Evolutionary conservation across 2,329 filamentous ascomycete genomes (phyloP), one percentile per base, ranked within the genome.

Genomic region (Colletotrichum tofieldiae): DNA sequence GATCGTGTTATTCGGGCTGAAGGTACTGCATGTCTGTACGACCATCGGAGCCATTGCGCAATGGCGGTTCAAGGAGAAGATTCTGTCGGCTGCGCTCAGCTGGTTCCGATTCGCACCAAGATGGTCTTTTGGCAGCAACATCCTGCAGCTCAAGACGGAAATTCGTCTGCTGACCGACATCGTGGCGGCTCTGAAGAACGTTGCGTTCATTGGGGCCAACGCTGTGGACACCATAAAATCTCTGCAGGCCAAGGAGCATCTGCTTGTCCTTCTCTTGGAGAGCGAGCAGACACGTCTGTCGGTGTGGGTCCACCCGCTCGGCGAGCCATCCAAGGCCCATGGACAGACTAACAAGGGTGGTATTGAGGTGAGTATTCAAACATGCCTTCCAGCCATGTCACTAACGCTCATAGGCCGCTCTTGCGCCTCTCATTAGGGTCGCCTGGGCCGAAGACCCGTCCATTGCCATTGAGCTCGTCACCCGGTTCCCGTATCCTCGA

Each of bases 111-210:
- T 92, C 75, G 86, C 94, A 7, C 94, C 95, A 18, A 90, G 91
- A 75, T 99, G 96, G 96, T 97, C 96, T 0, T 98, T 96, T 82
- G 96, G 96, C 68, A 96, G 96, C 77, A 99, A 98, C 79, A 90
- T 94, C 60, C 84, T 99, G 20, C 96, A 99, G 80, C 86, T 98
- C 63, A 98, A 97, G 84, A 96, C 97, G 0, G 96, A 99, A 82
- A 90, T 94, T 43, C 93, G 93, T 75, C 85, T 98, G 23, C 88
- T 98, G 49, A 88, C 88, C 8, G 95, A 98, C 79, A 91, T 98
- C 45, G 85, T 92, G 60, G 81, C 83, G 14, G 89, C 91, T 18
- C 83, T 99, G 73, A 90, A 91, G 74, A 86, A 84, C 3, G 88
- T 95, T 14, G 86, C 89, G 1, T 86, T 85, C 71, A 89, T 94